Evolutionary conservation across 2,329 filamentous ascomycete genomes (phyloP).

Genomic region (Claviceps cyperi): DNA sequence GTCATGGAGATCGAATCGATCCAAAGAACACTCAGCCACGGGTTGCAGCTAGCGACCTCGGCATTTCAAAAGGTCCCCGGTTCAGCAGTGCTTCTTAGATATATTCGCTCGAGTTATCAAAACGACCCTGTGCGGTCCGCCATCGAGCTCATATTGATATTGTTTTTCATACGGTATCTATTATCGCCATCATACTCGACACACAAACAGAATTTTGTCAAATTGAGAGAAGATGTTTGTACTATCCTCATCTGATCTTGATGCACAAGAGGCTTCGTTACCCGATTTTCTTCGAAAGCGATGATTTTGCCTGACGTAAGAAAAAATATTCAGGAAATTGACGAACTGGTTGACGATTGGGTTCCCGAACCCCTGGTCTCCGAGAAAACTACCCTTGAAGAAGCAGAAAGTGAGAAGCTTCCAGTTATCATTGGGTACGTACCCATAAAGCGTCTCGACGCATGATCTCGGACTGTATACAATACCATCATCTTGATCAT

Average conservation of each 20-base stretch:
- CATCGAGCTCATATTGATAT: slow-evolving; percentile 82
- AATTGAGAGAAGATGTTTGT: slow-evolving; percentile 61
- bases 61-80: slow-evolving; percentile 85
- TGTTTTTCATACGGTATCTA: slow-evolving; percentile 91
- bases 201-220: slow-evolving; percentile 76
- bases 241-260: background rate
- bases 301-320: slow-evolving; percentile 2
- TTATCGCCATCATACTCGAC: slow-evolving; percentile 87
- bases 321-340: slow-evolving; percentile 51
- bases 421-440: slow-evolving; percentile 75
- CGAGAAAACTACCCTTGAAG: slow-evolving; percentile 58
- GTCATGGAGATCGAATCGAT: slow-evolving; percentile 52
- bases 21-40: slow-evolving; percentile 34
- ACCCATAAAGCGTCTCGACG: background rate
- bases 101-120: slow-evolving; percentile 95
- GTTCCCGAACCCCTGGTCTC: slow-evolving; percentile 81
- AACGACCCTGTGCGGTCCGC: slow-evolving; percentile 88
- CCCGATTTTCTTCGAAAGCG: background rate
- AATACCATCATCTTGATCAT: background rate
- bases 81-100: slow-evolving; percentile 84
- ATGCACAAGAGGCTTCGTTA: background rate
- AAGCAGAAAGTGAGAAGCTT: slow-evolving; percentile 67
- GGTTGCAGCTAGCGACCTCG: slow-evolving; percentile 38
- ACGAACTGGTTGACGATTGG: slow-evolving; percentile 95
- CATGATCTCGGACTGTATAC: background rate